Conservation (phyloP, 1,139 yeast species). For the Saccharomyces hybrid region DNA sequence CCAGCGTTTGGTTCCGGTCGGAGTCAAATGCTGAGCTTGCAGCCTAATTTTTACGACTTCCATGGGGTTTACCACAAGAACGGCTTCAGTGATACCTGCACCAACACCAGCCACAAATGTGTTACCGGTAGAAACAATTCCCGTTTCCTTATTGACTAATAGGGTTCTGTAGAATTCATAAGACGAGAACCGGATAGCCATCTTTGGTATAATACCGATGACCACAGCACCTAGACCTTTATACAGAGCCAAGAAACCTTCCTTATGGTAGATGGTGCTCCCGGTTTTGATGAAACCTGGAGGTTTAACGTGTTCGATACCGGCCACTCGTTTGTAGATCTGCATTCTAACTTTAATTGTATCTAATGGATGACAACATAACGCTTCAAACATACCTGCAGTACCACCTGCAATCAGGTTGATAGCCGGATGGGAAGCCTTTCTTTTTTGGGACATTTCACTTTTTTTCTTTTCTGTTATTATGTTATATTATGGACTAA, state of each 20-base stretch:
- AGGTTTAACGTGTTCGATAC: constrained; percentile 37
- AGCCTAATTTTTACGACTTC: constrained; percentile 93
- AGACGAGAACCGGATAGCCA: constrained; percentile 94
- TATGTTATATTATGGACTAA: neutral
- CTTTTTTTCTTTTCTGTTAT: neutral
- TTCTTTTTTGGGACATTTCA: constrained; percentile 23
- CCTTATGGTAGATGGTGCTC: constrained; percentile 64
- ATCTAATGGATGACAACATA: constrained; percentile 91
- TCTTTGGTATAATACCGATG: constrained; percentile 94
- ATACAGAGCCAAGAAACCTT: constrained; percentile 78
- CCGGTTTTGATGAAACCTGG: constrained; percentile 88
- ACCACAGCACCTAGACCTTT: constrained; percentile 96
- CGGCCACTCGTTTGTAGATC: constrained; percentile 51
- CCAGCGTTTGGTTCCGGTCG: constrained; percentile 37
- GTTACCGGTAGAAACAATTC: constrained; percentile 58
- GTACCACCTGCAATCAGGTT: constrained; percentile 94
- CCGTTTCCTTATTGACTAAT: constrained; percentile 53
- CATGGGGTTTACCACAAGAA: constrained; percentile 90
- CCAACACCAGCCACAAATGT: constrained; percentile 92
- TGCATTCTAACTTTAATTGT: constrained; percentile 98
- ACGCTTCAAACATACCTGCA: constrained; percentile 93
- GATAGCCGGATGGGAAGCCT: constrained; percentile 43
- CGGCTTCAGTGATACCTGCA: constrained; percentile 96
- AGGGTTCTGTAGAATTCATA: constrained; percentile 79
- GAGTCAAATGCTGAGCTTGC: constrained; percentile 90